phyloP scores from a whole-genome alignment of 805 yeast genomes.

The Ascoidea asiatica region DNA sequence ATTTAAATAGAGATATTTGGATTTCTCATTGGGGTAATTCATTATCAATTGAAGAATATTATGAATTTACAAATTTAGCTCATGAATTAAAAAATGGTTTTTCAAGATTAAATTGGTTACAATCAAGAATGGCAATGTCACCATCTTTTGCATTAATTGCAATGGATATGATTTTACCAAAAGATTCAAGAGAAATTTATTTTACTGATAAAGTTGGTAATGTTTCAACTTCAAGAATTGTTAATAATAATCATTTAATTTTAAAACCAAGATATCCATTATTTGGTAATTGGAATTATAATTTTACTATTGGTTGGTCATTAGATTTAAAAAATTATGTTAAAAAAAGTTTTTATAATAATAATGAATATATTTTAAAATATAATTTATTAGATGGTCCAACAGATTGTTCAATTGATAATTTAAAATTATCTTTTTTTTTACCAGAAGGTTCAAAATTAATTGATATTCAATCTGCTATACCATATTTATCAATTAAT shows the following conservation, averaged over 20 bases:
- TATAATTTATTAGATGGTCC: conserved; percentile 71
- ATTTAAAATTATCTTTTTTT: conserved; percentile 44
- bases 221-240: conserved; percentile 59
- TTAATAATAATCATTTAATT: conserved; percentile 25
- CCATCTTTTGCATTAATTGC: conserved; percentile 48
- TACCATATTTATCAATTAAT: conserved; percentile 20
- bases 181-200: conserved; percentile 49
- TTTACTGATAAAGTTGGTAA: conserved; percentile 86
- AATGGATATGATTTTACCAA: conserved; percentile 42
- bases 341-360: conserved; percentile 22
- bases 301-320: conserved; percentile 94
- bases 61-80: conserved; percentile 65
- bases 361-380: conserved; percentile 40
- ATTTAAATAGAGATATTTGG: conserved; percentile 69
- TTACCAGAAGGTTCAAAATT: conserved; percentile 80
- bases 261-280: conserved; percentile 86
- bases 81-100: conserved; percentile 61
- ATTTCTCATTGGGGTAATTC: conserved; percentile 72
- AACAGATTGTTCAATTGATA: conserved; percentile 51
- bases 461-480: conserved; percentile 42
- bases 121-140: conserved; percentile 32
- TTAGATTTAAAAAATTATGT: conserved; percentile 41
- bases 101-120: conserved; percentile 68
- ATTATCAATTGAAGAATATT: conserved; percentile 71
- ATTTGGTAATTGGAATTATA: conserved; percentile 92